Evolutionary conservation across 2,329 filamentous ascomycete species (phyloP).

Genomic region (Penicillium griseofulvum): DNA sequence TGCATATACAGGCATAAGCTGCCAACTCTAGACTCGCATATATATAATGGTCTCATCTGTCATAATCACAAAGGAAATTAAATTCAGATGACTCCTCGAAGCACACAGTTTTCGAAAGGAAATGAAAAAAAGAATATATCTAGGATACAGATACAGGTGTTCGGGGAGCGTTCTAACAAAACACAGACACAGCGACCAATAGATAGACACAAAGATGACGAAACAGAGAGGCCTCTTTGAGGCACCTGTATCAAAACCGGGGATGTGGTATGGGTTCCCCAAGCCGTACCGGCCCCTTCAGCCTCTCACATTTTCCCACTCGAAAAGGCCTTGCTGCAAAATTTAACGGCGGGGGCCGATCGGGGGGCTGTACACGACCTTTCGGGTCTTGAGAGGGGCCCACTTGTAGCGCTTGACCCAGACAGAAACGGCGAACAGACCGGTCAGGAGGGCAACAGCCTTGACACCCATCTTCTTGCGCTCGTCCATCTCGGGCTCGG

Average conservation of each 20-base stretch:
- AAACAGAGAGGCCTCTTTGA: conserved; percentile 23
- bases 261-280: conserved; percentile 27
- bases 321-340: conserved; percentile 28
- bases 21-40: neutral
- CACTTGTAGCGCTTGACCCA: conserved; percentile 99
- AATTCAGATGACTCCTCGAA: conserved; percentile 38
- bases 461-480: conserved; percentile 99
- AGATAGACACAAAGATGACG: conserved; percentile 29
- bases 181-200: conserved; percentile 32
- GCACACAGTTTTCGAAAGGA: conserved; percentile 39
- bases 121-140: conserved; percentile 38
- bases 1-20: neutral
- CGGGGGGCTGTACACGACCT: conserved; percentile 84
- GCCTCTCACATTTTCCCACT: conserved; percentile 31
- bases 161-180: conserved; percentile 41
- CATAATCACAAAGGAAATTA: conserved; percentile 39
- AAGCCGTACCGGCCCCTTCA: conserved; percentile 24
- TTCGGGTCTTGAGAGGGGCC: conserved; percentile 91
- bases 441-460: conserved; percentile 75
- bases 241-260: conserved; percentile 22
- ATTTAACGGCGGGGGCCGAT: conserved; percentile 37
- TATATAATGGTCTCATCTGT: neutral
- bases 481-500: conserved; percentile 98
- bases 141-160: conserved; percentile 46
- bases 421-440: conserved; percentile 81